Evolutionary conservation across 148 eudicot genomes (phyloP), one percentile per base, ranked within the genome.

Genomic region (Rhododendron ferrugineum): DNA sequence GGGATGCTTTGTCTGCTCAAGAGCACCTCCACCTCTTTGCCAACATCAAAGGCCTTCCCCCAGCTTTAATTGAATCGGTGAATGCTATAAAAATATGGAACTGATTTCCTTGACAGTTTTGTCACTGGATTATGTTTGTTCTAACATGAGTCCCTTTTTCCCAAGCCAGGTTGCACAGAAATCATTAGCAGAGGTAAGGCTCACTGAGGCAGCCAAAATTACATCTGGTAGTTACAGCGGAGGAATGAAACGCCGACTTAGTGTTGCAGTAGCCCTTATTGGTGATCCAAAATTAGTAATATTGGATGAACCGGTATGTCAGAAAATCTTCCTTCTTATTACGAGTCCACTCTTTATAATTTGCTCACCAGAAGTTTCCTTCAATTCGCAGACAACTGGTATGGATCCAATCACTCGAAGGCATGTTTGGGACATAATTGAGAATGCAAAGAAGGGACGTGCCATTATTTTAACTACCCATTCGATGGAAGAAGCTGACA

Each of bases 191-290:
- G 98, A 94, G 88, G 98, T 93, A 28, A 89, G 87, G 78, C 92
- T 96, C 36, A 85, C 89, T 46, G 91, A 92, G 83, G 86, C 94
- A 78, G 95, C 96, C 32, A 90, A 84, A 87, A 89, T 90, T 80
- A 92, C 98, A 92, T 88, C 94, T 30, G 87, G 94, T 37, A 94
- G 94, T 88, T 96, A 94, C 85, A 96, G 98, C 80, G 98, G 98
- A 85, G 98, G 98, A 90, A 96, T 94, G 98, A 96, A 87, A 88
- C 98, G 98, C 28, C 96, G 98, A n/a, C 98, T 94, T n/a, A 96
- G 98, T 90, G 92, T 96, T 86, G 98, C 98, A 82, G 90, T 94
- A 56, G 93, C 98, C 79, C 94, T 94, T 44, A 90, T 96, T 86
- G 98, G 96, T 83, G 94, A 96, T 86, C 98, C 98, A 60, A 96